Base-by-base conservation (phyloP, 2,329 filamentous ascomycete genomes). In the Pochonia chlamydosporia region DNA sequence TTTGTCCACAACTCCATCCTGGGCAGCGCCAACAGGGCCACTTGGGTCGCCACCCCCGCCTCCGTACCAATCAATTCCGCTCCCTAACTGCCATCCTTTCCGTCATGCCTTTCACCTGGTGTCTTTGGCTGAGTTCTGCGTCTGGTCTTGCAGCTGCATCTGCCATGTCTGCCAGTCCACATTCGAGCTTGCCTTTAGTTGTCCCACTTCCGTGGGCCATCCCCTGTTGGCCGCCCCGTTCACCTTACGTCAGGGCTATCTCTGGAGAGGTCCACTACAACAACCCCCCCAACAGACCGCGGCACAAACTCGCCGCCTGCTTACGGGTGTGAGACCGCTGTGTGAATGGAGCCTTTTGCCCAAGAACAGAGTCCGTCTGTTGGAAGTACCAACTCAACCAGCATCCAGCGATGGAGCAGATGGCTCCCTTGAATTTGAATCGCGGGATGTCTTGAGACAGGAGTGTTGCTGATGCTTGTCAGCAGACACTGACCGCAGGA, bases 181-280 rank as follows among this genome's bases (percentile, higher is more conserved):
- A 31, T 26, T 28, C 42, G 18, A 10, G 37, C 37, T 37, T 47
- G 45, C 37, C 42, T 47, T 30, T 42, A n/a, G 23, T 25, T 11
- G 35, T 40, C 40, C 25, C 46, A 44, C 46, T 16, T 36, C 5
- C n/a, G 40, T 44, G 49, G 43, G 37, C 40, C 31, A 40, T 42
- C 31, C 44, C 41, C 31, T 28, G 36, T 48, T 37, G 23, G 21
- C 37, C 40, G 24, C n/a, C 28, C 37, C 40, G 24, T 39, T 43
- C 30, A 26, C 35, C 42, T 45, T 52, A 52, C 50, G 50, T 49
- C 50, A 52, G 44, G 42, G 44, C 33, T 44, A 41, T 40, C 23
- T 18, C 41, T 28, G 9, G 36, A 25, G 20, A 46, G 44, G 26
- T 30, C 25, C 37, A 33, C 33, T 35, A 18, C 16, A 20, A 20